Evolutionary conservation across 2,329 filamentous ascomycete genomes (phyloP).

Genomic region (Furcasterigmium sp.): DNA sequence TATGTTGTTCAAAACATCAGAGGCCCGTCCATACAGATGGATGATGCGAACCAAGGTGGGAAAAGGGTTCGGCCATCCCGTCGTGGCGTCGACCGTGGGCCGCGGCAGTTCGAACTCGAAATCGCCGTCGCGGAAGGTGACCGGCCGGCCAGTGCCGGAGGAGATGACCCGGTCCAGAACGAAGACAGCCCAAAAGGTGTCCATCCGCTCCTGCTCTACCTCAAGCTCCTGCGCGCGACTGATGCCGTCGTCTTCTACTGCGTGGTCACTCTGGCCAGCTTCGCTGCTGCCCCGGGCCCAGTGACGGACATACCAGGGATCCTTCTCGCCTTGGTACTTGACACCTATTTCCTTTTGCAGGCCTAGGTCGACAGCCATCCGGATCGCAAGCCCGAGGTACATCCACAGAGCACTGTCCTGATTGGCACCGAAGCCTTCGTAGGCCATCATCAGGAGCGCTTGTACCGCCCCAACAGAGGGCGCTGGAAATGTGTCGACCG

Average conservation of each 20-base stretch:
- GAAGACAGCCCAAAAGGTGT: slow-evolving; percentile 89
- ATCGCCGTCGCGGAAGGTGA: slow-evolving; percentile 78
- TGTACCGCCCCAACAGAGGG: slow-evolving; percentile 81
- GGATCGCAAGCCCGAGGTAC: slow-evolving; percentile 83
- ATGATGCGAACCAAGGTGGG: slow-evolving; percentile 79
- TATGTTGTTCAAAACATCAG: slow-evolving; percentile 79
- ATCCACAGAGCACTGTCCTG: slow-evolving; percentile 91
- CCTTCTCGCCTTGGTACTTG: slow-evolving; percentile 50
- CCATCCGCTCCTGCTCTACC: slow-evolving; percentile 74
- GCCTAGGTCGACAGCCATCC: slow-evolving; percentile 75
- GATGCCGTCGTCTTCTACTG: slow-evolving; percentile 35
- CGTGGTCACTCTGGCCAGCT: slow-evolving; percentile 21
- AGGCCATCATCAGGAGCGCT: slow-evolving; percentile 76
- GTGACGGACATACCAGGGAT: slow-evolving; percentile 41
- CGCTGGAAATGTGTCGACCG: slow-evolving; percentile 77
- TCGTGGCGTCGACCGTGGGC: slow-evolving; percentile 43
- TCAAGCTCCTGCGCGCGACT: slow-evolving; percentile 52
- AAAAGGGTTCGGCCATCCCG: slow-evolving; percentile 72
- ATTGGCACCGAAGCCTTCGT: slow-evolving; percentile 83
- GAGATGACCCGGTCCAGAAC: slow-evolving; percentile 84
- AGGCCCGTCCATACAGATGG: slow-evolving; percentile 78
- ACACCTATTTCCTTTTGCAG: slow-evolving; percentile 78
- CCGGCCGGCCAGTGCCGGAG: slow-evolving; percentile 77
- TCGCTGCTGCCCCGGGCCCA: slow-evolving; percentile 31
- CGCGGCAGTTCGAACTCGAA: slow-evolving; percentile 71